Evolutionary conservation across 208 protist species (phyloP).

Genomic region (Trypanosoma platydactyli): DNA sequence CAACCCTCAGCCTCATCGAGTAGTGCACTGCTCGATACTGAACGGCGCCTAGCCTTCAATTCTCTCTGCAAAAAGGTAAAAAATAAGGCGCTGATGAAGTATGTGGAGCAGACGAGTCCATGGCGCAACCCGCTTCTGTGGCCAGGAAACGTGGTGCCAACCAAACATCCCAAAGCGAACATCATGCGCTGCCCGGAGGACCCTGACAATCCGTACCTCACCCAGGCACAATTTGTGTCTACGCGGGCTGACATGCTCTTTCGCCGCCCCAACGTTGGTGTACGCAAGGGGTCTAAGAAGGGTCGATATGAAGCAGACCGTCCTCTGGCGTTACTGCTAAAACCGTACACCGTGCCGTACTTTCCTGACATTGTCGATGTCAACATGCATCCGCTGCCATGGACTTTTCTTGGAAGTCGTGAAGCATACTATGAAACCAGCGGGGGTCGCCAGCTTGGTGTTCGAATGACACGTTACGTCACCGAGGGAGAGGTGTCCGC

Average conservation of each 20-base stretch:
- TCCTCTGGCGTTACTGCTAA: conserved; percentile 56
- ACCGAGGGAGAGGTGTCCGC: conserved; percentile 49
- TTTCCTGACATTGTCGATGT: conserved; percentile 90
- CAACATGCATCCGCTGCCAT: conserved; percentile 76
- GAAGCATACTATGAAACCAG: conserved; percentile 79
- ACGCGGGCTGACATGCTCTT: conserved; percentile 86
- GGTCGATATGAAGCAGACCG: conserved; percentile 82
- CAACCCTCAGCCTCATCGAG: not conserved
- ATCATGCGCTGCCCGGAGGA: conserved; percentile 89
- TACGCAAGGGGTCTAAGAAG: conserved; percentile 56
- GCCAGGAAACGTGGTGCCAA: conserved; percentile 79
- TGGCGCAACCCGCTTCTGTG: conserved; percentile 87
- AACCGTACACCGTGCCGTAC: conserved; percentile 84
- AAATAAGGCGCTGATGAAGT: conserved; percentile 61
- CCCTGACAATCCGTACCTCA: conserved; percentile 82
- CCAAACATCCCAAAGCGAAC: conserved; percentile 81
- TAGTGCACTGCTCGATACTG: conserved; percentile 19
- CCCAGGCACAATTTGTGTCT: conserved; percentile 77
- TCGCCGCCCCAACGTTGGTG: conserved; percentile 70
- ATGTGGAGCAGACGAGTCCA: conserved; percentile 78
- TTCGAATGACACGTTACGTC: conserved; percentile 60
- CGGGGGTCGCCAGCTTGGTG: conserved; percentile 61
- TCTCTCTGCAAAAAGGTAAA: conserved; percentile 49
- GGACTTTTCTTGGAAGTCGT: conserved; percentile 82
- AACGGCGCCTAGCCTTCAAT: conserved; percentile 45